phyloP scores from a whole-genome alignment of 129 eudicot species.

The Helianthus tuberosus region DNA sequence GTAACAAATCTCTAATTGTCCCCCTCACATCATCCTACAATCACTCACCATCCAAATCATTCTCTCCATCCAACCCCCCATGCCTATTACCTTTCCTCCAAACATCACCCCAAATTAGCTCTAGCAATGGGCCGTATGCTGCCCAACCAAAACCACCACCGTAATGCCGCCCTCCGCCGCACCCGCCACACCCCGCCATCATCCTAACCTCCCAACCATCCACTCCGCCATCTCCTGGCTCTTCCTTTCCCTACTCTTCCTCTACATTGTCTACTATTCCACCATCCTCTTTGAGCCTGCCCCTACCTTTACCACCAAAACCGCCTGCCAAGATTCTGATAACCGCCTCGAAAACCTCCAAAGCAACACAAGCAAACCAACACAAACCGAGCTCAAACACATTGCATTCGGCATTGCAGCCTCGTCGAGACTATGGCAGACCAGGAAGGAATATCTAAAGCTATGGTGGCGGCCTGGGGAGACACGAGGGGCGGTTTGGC shows the following conservation, averaged over 20 bases:
- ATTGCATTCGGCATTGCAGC: constrained; percentile 61
- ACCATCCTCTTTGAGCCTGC: constrained; percentile 39
- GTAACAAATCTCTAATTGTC: constrained; percentile 16
- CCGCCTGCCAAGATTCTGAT: background rate
- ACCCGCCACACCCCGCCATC: constrained; percentile 31
- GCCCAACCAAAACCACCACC: constrained; percentile 30
- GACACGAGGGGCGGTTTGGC: constrained; percentile 62
- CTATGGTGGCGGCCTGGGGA: constrained; percentile 60
- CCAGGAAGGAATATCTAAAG: constrained; percentile 48
- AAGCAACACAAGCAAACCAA: constrained; percentile 18
- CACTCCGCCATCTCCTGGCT: constrained; percentile 36
- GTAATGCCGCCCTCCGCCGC: constrained; percentile 32
- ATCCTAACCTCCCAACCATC: constrained; percentile 25
- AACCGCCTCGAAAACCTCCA: constrained; percentile 6
- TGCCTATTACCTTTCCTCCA: constrained; percentile 12
- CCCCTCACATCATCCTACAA: constrained; percentile 37
- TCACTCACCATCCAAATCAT: constrained; percentile 32
- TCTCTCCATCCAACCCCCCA: constrained; percentile 17
- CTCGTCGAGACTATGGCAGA: constrained; percentile 52
- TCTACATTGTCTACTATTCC: constrained; percentile 37
- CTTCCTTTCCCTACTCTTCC: constrained; percentile 35
- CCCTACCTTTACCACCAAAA: constrained; percentile 19
- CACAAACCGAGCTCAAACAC: constrained; percentile 39
- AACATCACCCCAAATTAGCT: constrained; percentile 26
- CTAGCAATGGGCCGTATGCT: constrained; percentile 34